Evolutionary conservation across 352 stramenopile genomes (phyloP), one percentile per base, ranked within the genome.

Genomic region (Phytophthora cactorum): DNA sequence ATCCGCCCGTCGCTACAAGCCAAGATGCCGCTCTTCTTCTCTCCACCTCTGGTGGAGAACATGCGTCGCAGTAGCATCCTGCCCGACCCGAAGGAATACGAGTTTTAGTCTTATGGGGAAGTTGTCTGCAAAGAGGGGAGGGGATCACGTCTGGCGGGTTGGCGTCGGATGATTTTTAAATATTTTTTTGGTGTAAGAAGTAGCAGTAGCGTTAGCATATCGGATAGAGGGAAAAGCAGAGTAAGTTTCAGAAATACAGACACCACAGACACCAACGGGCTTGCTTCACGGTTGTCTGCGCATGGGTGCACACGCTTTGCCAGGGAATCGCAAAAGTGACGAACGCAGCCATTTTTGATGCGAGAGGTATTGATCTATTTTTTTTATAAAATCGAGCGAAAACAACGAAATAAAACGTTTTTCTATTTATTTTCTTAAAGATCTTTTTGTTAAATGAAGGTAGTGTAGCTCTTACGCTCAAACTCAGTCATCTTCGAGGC

Each of bases 11-110:
- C 74, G 38, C 60, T 93, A 39, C 72, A 79, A 34, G 57, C 82
- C 27, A 84, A 86, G 31, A 79, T 91, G 77, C 84, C 84, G 38
- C 73, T 89, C 38, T 93, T 93, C 66, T 87, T 93, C 67, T 77
- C 77, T 39, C 73, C 81, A 31, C 75, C 84, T 17, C 50, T 75
- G 29, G 59, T 63, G 27, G 63, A 78, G 55, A 72, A 81, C 27
- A 59, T 86, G 50, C 78, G 82, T 6, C 75, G 71, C 31, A 84
- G 77, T 54, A 80, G 63, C 44, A 71, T 84, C 54, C 56, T 82
- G 47, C 72, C 74, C 11, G 79, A 88, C 60, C 75, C 75, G 14
- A 74, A 62, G 49, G 79, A 88, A 67, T 88, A 88, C 73, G 79
- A 88, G 61, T 80, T 88, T 59, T 88, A 74, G 75, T 38, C 22